Conservation (phyloP, 129 eudicot species). For the Centrapalus pauciflorus region DNA sequence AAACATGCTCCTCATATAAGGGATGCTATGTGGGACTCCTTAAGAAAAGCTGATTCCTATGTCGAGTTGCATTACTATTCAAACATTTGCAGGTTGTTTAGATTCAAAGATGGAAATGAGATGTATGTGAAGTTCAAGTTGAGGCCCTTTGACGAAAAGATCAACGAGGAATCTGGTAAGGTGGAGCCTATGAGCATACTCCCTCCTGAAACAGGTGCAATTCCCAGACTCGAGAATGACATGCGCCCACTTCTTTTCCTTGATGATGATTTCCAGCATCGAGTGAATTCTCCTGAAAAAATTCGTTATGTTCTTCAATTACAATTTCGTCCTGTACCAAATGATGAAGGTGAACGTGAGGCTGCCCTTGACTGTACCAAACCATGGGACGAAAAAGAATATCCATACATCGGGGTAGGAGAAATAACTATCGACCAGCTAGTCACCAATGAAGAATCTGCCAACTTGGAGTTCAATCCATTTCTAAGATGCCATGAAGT, state of each 20-base stretch:
- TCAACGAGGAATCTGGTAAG: slow-evolving; percentile 35
- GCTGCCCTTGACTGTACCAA: slow-evolving; percentile 40
- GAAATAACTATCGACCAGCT: slow-evolving; percentile 31
- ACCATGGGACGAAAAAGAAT: slow-evolving; percentile 41
- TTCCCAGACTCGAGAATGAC: slow-evolving; percentile 43
- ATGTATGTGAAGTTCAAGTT: slow-evolving; percentile 44
- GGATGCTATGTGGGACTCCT: slow-evolving; percentile 50
- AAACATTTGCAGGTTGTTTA: slow-evolving; percentile 37
- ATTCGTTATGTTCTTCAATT: slow-evolving; percentile 34
- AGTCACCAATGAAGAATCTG: slow-evolving; percentile 27
- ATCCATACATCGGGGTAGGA: slow-evolving; percentile 34
- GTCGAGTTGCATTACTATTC: slow-evolving; percentile 48
- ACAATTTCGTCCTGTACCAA: slow-evolving; percentile 30
- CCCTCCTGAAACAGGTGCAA: slow-evolving; percentile 52
- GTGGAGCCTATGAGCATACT: slow-evolving; percentile 39
- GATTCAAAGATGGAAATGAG: slow-evolving; percentile 41
- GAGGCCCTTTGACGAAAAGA: slow-evolving; percentile 31
- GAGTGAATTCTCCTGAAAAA: slow-evolving; percentile 27
- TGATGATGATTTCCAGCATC: slow-evolving; percentile 24
- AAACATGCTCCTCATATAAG: slow-evolving; percentile 43
- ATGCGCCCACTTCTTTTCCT: slow-evolving; percentile 37
- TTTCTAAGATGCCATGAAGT: slow-evolving; percentile 34
- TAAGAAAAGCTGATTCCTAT: slow-evolving; percentile 33
- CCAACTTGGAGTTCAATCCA: slow-evolving; percentile 39
- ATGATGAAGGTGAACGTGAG: slow-evolving; percentile 26